Percentiles rank a stretch among this genome's conserved stretches.
Evolutionary conservation across 768 basidiomycete genomes (phyloP).

Genomic region (Mrakia gelida): DNA sequence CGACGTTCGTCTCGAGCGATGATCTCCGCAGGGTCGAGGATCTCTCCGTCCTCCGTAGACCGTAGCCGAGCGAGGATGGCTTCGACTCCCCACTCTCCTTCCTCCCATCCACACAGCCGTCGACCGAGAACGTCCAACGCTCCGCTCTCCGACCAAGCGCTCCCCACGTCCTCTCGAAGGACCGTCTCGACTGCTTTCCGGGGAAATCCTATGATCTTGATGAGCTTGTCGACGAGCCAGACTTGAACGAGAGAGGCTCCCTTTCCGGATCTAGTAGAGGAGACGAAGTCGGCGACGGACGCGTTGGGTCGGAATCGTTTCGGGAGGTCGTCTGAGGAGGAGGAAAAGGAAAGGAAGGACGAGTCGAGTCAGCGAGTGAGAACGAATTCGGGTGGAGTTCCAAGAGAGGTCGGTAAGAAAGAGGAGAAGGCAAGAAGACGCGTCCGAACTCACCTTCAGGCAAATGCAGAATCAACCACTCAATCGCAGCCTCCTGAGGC

Average conservation of each 20-base stretch:
- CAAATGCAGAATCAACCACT: conserved; percentile 74
- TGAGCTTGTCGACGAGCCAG: conserved; percentile 74
- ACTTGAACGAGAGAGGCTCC: conserved; percentile 62
- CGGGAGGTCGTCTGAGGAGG: conserved; percentile 64
- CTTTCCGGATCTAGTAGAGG: conserved; percentile 36
- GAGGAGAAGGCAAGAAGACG: not conserved
- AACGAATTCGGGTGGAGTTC: not conserved
- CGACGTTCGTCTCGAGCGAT: conserved; percentile 39
- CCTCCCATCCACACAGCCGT: conserved; percentile 42
- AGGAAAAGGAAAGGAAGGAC: not conserved
- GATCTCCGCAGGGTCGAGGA: conserved; percentile 34
- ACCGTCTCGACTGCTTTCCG: conserved; percentile 61
- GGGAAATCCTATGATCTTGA: conserved; percentile 82
- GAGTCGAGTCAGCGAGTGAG: too few species aligned
- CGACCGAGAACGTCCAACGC: conserved; percentile 51
- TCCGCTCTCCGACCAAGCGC: conserved; percentile 49
- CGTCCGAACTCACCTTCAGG: conserved; percentile 49
- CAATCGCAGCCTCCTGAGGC: conserved; percentile 71
- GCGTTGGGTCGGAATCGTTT: conserved; percentile 35
- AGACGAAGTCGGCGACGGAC: conserved; percentile 43
- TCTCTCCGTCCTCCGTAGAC: conserved; percentile 33
- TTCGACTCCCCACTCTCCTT: conserved; percentile 42
- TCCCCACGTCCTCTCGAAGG: conserved; percentile 40
- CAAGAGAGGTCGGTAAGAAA: not conserved
- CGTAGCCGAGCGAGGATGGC: conserved; percentile 26